phyloP scores from a whole-genome alignment of 495 filamentous ascomycete species.

The Penicillium salamii region DNA sequence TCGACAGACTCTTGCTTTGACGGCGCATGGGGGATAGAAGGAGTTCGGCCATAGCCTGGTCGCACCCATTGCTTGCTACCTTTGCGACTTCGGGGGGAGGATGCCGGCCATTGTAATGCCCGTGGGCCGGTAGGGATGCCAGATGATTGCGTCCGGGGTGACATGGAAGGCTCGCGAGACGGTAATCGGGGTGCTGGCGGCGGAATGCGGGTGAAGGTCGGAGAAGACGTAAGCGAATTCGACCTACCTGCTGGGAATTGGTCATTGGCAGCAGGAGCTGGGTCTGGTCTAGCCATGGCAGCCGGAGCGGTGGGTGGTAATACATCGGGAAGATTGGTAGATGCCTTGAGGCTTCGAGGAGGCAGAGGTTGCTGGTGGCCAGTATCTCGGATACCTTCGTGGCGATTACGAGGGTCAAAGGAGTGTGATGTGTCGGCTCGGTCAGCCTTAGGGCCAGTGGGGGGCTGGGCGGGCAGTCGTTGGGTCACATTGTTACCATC shows the following conservation, averaged over 20 bases:
- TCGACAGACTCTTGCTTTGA: slow-evolving; percentile 41
- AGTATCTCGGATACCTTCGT: slow-evolving; percentile 17
- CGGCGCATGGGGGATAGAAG: slow-evolving; percentile 29
- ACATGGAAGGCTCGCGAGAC: slow-evolving; percentile 41
- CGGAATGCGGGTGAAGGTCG: slow-evolving; percentile 27
- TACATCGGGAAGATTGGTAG: slow-evolving; percentile 21
- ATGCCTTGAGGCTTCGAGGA: slow-evolving; percentile 11
- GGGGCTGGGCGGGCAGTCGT: slow-evolving; percentile 29
- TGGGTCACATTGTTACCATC: slow-evolving; percentile 20
- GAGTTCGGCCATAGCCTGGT: slow-evolving; percentile 38
- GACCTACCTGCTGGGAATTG: slow-evolving; percentile 18
- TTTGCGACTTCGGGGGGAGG: slow-evolving; percentile 35
- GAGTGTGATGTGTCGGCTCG: slow-evolving; percentile 21
- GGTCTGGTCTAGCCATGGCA: slow-evolving; percentile 35
- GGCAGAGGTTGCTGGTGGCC: slow-evolving; percentile 13
- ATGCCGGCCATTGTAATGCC: slow-evolving; percentile 39
- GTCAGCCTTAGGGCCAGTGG: slow-evolving; percentile 42
- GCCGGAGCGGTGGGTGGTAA: slow-evolving; percentile 44
- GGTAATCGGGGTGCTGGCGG: slow-evolving; percentile 26
- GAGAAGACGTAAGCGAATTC: slow-evolving; percentile 19
- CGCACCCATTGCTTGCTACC: slow-evolving; percentile 63
- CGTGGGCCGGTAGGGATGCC: slow-evolving; percentile 59
- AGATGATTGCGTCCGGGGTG: slow-evolving; percentile 50
- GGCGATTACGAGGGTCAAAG: slow-evolving; percentile 22
- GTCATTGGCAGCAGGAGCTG: slow-evolving; percentile 15